These are phyloP conservation scores for Kokia cookei DNA, from an alignment of 441 rosid species.

Conservation along the genomic window DNA sequence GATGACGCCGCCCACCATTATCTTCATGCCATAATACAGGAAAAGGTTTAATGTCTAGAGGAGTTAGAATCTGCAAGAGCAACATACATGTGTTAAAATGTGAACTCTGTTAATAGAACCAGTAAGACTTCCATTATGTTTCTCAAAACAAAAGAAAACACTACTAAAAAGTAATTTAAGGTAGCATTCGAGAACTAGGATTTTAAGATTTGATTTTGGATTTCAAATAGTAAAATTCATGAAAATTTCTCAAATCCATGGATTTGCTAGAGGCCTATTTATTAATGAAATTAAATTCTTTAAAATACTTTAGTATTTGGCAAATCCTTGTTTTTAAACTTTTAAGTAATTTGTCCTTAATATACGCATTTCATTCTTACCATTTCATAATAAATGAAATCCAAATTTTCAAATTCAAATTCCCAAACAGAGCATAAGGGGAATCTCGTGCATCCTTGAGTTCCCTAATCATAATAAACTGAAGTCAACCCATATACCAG, in stretches of 20 bases:
- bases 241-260: too few relatives aligned
- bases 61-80: constrained; percentile 57
- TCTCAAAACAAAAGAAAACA: neutral
- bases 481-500: neutral
- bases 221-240: too few relatives aligned
- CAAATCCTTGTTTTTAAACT: too few relatives aligned
- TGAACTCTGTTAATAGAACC: neutral
- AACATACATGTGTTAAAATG: neutral
- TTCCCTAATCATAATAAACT: constrained; percentile 1
- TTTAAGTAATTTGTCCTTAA: too few relatives aligned
- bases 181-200: too few relatives aligned
- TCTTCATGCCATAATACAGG: constrained; percentile 95
- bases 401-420: too few relatives aligned
- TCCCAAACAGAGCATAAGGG: neutral
- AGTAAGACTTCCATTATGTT: neutral
- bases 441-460: neutral
- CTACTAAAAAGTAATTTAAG: neutral
- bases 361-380: too few relatives aligned
- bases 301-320: too few relatives aligned
- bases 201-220: too few relatives aligned
- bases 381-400: too few relatives aligned
- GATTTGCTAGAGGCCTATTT: too few relatives aligned
- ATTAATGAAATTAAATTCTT: too few relatives aligned
- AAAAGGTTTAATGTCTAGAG: constrained; percentile 73
- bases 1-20: constrained; percentile 63